These are phyloP conservation scores for Cyberlindnera misumaiensis DNA, from an alignment of 805 yeast genomes.

Conservation along the genomic window DNA sequence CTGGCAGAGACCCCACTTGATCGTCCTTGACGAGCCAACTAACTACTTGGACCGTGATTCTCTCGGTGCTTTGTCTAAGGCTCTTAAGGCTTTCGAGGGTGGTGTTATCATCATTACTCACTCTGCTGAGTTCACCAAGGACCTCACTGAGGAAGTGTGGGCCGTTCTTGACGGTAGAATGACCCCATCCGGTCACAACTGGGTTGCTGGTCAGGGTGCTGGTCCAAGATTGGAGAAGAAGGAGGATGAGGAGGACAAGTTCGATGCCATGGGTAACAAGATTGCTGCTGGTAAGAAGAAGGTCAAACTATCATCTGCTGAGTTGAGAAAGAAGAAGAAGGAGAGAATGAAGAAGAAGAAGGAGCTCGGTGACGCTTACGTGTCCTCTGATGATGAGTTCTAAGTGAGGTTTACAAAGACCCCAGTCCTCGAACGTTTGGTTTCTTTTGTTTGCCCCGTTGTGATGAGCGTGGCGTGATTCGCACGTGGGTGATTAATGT, in stretches of 20 bases:
- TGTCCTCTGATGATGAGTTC: slow-evolving; percentile 90
- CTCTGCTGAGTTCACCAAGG: slow-evolving; percentile 99
- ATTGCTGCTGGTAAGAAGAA: slow-evolving; percentile 93
- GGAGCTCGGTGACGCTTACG: slow-evolving; percentile 99
- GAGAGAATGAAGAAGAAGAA: slow-evolving; percentile 99
- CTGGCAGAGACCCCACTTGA: slow-evolving; percentile 99
- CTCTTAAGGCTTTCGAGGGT: slow-evolving; percentile 98
- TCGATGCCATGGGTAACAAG: slow-evolving; percentile 99
- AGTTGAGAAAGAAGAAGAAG: slow-evolving; percentile 99
- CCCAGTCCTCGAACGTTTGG: neutral
- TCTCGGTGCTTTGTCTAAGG: slow-evolving; percentile 98
- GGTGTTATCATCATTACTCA: slow-evolving; percentile 99
- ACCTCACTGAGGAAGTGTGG: slow-evolving; percentile 99
- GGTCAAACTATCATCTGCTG: slow-evolving; percentile 97
- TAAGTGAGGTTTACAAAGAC: slow-evolving; percentile 28
- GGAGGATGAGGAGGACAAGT: slow-evolving; percentile 94
- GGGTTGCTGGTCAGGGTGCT: slow-evolving; percentile 99
- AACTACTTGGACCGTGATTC: slow-evolving; percentile 99
- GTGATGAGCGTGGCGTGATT: neutral
- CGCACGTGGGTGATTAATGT: no score
- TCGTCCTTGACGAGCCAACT: slow-evolving; percentile 99
- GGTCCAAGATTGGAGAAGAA: slow-evolving; percentile 99
- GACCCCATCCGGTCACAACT: slow-evolving; percentile 99
- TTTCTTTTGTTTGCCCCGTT: neutral
- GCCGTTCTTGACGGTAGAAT: slow-evolving; percentile 96